A percentile compares a stretch with the other conserved stretches of the same genome.
Conservation (phyloP, 345 rosid species). For the Lagerstroemia speciosa region DNA sequence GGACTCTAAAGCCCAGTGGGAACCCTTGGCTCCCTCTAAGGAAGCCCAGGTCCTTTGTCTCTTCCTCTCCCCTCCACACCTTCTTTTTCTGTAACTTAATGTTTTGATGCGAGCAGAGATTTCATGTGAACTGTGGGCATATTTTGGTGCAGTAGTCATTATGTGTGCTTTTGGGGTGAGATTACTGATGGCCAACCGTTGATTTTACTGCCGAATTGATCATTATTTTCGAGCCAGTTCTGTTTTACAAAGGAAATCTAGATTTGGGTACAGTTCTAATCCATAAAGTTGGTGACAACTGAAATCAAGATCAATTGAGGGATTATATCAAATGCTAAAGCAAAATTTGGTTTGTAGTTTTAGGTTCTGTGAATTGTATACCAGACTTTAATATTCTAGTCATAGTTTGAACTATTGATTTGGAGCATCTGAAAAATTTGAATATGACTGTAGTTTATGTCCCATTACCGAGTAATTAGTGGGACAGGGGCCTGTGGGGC, state of each 20-base stretch:
- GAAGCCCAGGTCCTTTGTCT: conserved; percentile 70
- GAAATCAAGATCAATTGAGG: background rate
- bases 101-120: background rate
- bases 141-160: background rate
- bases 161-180: background rate
- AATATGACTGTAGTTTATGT: background rate
- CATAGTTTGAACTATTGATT: background rate
- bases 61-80: too few species aligned
- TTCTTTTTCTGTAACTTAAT: background rate
- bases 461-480: background rate
- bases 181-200: background rate
- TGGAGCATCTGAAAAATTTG: background rate
- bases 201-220: background rate
- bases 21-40: conserved; percentile 95
- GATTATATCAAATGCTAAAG: background rate
- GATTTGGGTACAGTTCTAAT: background rate
- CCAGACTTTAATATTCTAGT: background rate
- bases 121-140: background rate
- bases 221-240: background rate
- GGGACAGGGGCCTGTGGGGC: background rate
- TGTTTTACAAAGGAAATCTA: background rate
- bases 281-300: background rate
- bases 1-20: conserved; percentile 76
- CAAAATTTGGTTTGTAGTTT: background rate
- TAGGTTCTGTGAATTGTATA: too few species aligned